A percentile compares a stretch with the other conserved stretches of the same genome.
Evolutionary conservation across 2,329 filamentous ascomycete genomes (phyloP).

Genomic region (Claviceps spartinae): DNA sequence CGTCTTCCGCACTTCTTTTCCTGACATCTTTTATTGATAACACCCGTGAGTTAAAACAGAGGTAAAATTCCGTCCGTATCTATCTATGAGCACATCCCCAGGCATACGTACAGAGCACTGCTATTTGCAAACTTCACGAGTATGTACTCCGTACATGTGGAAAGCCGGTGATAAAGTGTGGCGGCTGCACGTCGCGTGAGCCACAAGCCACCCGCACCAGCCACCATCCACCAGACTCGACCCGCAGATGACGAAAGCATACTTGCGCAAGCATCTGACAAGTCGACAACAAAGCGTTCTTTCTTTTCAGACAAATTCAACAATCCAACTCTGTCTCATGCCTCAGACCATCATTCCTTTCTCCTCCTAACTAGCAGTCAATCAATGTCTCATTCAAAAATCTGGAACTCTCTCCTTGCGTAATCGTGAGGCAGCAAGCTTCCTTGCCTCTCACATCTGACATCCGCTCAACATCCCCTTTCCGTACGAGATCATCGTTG

Average conservation of each 20-base stretch:
- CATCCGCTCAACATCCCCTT: not conserved
- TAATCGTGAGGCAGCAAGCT: not conserved
- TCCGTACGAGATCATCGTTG: not conserved
- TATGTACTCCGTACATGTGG: too few relatives aligned
- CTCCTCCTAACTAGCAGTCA: not conserved
- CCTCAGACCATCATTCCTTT: not conserved
- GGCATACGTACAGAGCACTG: too few relatives aligned
- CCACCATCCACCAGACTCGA: not conserved
- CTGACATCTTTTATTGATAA: too few relatives aligned
- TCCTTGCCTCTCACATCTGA: not conserved
- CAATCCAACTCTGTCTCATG: not conserved
- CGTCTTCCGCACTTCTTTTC: too few relatives aligned
- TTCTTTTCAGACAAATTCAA: not conserved
- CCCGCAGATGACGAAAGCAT: conserved; percentile 10
- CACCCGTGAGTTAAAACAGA: too few relatives aligned
- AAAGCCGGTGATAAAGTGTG: not conserved
- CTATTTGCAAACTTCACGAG: too few relatives aligned
- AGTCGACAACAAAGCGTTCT: not conserved
- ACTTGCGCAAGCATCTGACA: conserved; percentile 6
- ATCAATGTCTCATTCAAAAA: not conserved
- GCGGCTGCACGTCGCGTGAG: not conserved
- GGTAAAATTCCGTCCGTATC: too few relatives aligned
- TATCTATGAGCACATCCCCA: too few relatives aligned
- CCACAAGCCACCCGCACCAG: not conserved
- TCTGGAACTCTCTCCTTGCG: not conserved